Base-by-base conservation (phyloP, 352 stramenopile species). In the Phytopythium sindhum region DNA sequence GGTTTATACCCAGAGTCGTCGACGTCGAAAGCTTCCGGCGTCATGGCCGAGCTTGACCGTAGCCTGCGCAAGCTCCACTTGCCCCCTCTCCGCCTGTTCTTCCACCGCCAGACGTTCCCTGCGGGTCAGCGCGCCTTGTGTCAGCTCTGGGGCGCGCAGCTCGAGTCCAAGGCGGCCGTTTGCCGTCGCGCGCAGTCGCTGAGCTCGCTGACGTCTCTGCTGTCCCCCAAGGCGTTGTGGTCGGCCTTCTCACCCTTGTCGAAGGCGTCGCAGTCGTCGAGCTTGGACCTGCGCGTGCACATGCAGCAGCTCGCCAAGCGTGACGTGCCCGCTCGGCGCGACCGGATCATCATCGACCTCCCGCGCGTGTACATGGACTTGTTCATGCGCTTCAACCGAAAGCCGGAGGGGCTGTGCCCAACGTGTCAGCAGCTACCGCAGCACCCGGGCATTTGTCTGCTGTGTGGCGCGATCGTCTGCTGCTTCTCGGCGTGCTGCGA, bases 281-380 rank as follows among this genome's bases (percentile, higher is more conserved):
- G 54, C 8, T 14, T 60, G 35, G 55, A 60, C 35, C 53, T 80
- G 14, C 70, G 74, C 45, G 62, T 57, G 9, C 67, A 80, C 62
- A 59, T 80, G 37, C 48, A 60, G 65, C 39, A 60, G 55, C 57
- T 80, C 5, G 68, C 64, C 19, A 61, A 58, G 66, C 65, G 47
- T 66, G 70, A 69, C 29, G 47, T 61, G 41, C 53, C 55, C 61
- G 63, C 42, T 52, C 53, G 53, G 26, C 23, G 42, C 8, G 66
- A 67, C 26, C 55, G 60, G 2, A 26, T 83, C 50, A 50, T 91
- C 10, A 77, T 89, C 31, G 35, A 66, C 2, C 62, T 95, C 33
- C 84, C 86, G 12, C 77, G 79, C 12, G 72, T 90, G 14, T 95
- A 95, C 70, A 92, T 92, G 79, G 82, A 91, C 17, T 60, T 95